Percentiles rank a stretch among this genome's conserved stretches.
These are phyloP conservation scores for Arabis alpina DNA, from an alignment of 345 rosid genomes.

Conservation along the genomic window DNA sequence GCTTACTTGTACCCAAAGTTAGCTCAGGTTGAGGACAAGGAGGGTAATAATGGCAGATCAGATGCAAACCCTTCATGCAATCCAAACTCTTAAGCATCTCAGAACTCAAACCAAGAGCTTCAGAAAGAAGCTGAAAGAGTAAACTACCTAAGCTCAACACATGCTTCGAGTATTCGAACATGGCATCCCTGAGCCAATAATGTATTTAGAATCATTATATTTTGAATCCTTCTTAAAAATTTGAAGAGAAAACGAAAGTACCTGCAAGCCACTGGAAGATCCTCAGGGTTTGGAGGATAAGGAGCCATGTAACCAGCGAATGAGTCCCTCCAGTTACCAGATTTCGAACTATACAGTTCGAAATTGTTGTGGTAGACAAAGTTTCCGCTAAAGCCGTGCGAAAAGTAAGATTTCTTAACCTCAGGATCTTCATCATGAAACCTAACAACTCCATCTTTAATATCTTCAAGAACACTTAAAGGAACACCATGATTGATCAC, in stretches of 20 bases:
- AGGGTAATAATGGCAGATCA: conserved; percentile 51
- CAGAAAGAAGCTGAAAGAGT: conserved; percentile 47
- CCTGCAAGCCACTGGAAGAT: conserved; percentile 59
- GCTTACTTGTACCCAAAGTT: conserved; percentile 44
- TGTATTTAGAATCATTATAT: neutral
- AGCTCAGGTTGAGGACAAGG: conserved; percentile 56
- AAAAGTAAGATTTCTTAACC: conserved; percentile 47
- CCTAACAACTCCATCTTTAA: conserved; percentile 40
- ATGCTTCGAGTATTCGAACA: conserved; percentile 45
- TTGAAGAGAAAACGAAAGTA: neutral
- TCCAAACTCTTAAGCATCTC: conserved; percentile 42
- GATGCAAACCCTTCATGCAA: conserved; percentile 35
- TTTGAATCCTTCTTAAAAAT: neutral
- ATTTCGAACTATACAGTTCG: conserved; percentile 42
- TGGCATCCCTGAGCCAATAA: conserved; percentile 42
- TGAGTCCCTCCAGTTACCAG: conserved; percentile 57
- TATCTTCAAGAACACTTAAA: conserved; percentile 37
- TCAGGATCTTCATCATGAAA: conserved; percentile 51
- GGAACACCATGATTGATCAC: conserved; percentile 57
- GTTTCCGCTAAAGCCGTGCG: conserved; percentile 36
- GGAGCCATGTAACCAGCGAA: conserved; percentile 50
- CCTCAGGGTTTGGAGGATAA: conserved; percentile 45
- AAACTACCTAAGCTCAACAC: conserved; percentile 42
- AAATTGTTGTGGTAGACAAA: conserved; percentile 48
- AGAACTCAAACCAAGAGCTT: conserved; percentile 49